Conservation (phyloP, 495 filamentous ascomycete species). For the Opeltia flavorubescens region DNA sequence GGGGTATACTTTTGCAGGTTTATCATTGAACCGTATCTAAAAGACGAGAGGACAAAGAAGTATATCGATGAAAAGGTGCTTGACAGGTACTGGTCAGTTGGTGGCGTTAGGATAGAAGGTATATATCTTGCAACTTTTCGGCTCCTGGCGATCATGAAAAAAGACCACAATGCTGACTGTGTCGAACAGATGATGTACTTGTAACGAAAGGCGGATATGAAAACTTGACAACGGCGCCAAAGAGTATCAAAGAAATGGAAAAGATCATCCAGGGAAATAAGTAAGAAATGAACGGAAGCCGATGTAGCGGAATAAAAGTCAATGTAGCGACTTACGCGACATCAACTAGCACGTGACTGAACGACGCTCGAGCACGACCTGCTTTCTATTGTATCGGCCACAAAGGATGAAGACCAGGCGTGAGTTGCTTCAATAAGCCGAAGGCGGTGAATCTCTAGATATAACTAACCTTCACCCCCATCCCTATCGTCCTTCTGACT, state of each 20-base stretch:
- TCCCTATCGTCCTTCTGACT: constrained; percentile 70
- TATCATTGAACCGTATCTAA: constrained; percentile 72
- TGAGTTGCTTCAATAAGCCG: too few species aligned
- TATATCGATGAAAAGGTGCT: constrained; percentile 66
- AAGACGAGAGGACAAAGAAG: constrained; percentile 40
- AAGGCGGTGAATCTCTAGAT: constrained; percentile 49
- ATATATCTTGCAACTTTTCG: neutral
- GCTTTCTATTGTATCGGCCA: too few species aligned
- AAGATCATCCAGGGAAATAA: constrained; percentile 31
- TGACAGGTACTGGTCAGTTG: constrained; percentile 58
- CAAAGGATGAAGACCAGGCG: too few species aligned
- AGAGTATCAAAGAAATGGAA: constrained; percentile 54
- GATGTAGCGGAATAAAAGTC: too few species aligned
- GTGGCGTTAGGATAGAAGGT: constrained; percentile 75
- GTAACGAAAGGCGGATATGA: constrained; percentile 65
- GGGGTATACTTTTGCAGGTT: constrained; percentile 89
- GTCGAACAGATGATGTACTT: constrained; percentile 54
- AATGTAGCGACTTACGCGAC: too few species aligned
- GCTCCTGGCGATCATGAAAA: neutral
- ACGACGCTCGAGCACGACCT: too few species aligned
- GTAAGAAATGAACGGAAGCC: too few species aligned
- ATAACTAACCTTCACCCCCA: constrained; percentile 97
- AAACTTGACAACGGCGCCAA: constrained; percentile 73
- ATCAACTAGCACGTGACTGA: too few species aligned
- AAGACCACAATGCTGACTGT: neutral